phyloP scores from a whole-genome alignment of 2,329 filamentous ascomycete genomes.

The Fusarium solani-melongenae region DNA sequence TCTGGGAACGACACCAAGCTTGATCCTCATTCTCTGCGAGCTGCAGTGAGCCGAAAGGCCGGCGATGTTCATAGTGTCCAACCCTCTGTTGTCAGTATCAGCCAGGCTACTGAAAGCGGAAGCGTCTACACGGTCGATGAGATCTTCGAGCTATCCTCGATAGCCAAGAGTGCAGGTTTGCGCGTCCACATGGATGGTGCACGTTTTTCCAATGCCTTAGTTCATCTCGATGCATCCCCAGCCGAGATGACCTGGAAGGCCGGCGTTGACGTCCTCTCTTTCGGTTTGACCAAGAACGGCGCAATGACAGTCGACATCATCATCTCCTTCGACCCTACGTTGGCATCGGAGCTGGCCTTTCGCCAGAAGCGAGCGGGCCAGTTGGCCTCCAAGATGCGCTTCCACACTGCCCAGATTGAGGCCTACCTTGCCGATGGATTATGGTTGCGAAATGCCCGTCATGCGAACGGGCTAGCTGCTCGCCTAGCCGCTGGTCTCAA shows the following conservation, averaged over 20 bases:
- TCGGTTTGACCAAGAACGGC: background rate
- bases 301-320: background rate
- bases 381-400: background rate
- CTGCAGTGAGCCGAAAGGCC: background rate
- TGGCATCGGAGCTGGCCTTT: background rate
- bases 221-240: background rate
- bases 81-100: background rate
- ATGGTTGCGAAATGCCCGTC: background rate
- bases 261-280: background rate
- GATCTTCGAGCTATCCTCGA: background rate
- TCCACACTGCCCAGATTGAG: background rate
- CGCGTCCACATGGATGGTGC: background rate
- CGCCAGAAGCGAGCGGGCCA: background rate
- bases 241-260: background rate
- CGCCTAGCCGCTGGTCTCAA: background rate
- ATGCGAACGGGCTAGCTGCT: background rate
- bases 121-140: conserved; percentile 1
- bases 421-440: background rate
- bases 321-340: background rate
- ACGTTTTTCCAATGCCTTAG: background rate
- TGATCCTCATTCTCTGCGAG: background rate
- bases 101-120: background rate
- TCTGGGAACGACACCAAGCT: background rate
- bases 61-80: conserved; percentile 1
- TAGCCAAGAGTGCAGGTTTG: background rate